Conservation (phyloP, 2,329 filamentous ascomycete species). For the Neocucurbitaria cava region DNA sequence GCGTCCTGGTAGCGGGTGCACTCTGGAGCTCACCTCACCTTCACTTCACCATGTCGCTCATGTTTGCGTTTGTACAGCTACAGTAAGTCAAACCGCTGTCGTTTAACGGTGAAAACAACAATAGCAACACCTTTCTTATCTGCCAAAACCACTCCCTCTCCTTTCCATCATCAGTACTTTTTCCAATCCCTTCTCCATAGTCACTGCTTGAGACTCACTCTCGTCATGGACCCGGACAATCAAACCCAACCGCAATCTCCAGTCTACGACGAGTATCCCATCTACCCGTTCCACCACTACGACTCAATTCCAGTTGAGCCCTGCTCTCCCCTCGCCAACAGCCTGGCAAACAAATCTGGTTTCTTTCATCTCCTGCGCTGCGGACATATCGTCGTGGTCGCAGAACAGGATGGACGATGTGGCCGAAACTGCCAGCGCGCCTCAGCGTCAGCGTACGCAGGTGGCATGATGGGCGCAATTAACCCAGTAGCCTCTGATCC, state of each 20-base stretch:
- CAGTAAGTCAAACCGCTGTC: not conserved
- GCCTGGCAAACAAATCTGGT: not conserved
- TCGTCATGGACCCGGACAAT: not conserved
- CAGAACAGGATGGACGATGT: constrained; percentile 14
- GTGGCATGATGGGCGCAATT: not conserved
- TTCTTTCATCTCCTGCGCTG: constrained; percentile 24
- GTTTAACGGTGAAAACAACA: not conserved
- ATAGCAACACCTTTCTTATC: not conserved
- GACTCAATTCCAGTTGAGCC: not conserved
- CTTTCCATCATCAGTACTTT: not conserved
- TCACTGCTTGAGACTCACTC: not conserved
- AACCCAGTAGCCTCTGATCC: not conserved
- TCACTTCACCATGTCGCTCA: no score
- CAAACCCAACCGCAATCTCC: not conserved
- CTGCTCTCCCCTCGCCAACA: constrained; percentile 1
- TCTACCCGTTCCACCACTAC: not conserved
- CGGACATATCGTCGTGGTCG: constrained; percentile 24
- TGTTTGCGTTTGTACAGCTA: no score
- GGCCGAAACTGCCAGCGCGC: constrained; percentile 21
- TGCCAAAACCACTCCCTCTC: not conserved
- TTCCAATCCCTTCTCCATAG: not conserved
- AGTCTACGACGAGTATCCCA: not conserved
- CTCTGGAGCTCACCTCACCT: no score
- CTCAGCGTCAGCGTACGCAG: not conserved
- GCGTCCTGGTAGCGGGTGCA: no score